Percentiles rank a stretch among this genome's conserved stretches.
These are phyloP conservation scores for Penicillium olsonii DNA, from an alignment of 2,329 filamentous ascomycete genomes.

Conservation along the genomic window DNA sequence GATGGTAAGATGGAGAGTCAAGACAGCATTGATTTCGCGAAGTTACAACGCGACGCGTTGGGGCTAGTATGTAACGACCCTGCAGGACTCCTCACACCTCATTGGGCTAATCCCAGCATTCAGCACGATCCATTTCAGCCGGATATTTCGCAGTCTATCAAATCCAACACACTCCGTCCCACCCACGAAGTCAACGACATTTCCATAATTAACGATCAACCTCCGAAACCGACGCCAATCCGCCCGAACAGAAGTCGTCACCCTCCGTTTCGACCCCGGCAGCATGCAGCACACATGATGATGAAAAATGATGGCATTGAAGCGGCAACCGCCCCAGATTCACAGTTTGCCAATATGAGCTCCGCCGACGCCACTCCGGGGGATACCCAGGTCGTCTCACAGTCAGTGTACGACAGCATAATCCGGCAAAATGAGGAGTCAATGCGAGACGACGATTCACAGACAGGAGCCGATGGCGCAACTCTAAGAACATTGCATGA, in stretches of 20 bases:
- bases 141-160: conserved; percentile 12
- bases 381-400: conserved; percentile 49
- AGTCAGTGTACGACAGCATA: conserved; percentile 45
- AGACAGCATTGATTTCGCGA: conserved; percentile 42
- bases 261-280: conserved; percentile 7
- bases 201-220: conserved; percentile 7
- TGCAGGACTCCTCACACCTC: conserved; percentile 28
- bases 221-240: conserved; percentile 13
- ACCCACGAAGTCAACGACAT: conserved; percentile 2
- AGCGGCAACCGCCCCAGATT: conserved; percentile 19
- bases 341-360: conserved; percentile 34
- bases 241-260: conserved; percentile 9
- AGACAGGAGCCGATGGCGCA: conserved; percentile 31
- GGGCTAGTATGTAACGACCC: conserved; percentile 38
- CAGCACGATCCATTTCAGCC: conserved; percentile 32
- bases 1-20: neutral
- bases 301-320: conserved; percentile 11
- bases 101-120: conserved; percentile 31
- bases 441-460: conserved; percentile 23
- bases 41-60: conserved; percentile 44
- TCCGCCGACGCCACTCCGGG: conserved; percentile 36
- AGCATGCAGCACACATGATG: conserved; percentile 24
- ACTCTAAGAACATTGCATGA: conserved; percentile 43
- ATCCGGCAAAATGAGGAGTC: conserved; percentile 39
- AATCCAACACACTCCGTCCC: conserved; percentile 3